Percentiles rank a stretch among this genome's conserved stretches.
phyloP scores from a whole-genome alignment of 2,329 filamentous ascomycete genomes.

The Sphaerulina populicola region DNA sequence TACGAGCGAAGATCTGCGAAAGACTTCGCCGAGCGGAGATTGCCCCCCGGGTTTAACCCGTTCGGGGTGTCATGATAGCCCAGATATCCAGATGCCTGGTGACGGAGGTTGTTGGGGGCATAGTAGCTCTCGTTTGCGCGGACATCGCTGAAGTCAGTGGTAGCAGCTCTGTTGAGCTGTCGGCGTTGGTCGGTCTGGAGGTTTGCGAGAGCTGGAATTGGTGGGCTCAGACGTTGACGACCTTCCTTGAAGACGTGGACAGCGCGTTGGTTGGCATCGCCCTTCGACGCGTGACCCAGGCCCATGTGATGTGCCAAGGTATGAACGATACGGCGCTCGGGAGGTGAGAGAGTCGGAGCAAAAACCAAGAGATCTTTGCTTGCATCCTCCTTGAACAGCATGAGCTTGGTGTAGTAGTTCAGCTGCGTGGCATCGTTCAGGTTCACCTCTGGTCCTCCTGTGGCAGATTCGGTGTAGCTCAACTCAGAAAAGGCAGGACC shows the following conservation, averaged over 20 bases:
- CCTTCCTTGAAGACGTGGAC: conserved; percentile 76
- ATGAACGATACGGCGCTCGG: conserved; percentile 83
- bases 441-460: conserved; percentile 57
- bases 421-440: conserved; percentile 84
- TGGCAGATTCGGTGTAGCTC: conserved; percentile 16
- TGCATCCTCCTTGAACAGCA: conserved; percentile 76
- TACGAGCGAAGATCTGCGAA: conserved; percentile 93
- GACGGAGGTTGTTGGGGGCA: conserved; percentile 63
- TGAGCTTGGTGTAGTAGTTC: conserved; percentile 80
- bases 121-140: conserved; percentile 68
- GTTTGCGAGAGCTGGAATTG: conserved; percentile 55
- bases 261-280: conserved; percentile 76
- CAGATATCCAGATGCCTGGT: conserved; percentile 73
- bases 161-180: conserved; percentile 85
- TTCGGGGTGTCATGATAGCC: conserved; percentile 63
- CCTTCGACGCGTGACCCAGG: conserved; percentile 81
- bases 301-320: conserved; percentile 93
- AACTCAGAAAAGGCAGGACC: conserved; percentile 27
- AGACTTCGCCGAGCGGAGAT: conserved; percentile 87
- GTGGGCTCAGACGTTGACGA: conserved; percentile 51
- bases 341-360: conserved; percentile 67
- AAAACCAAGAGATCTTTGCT: conserved; percentile 75
- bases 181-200: conserved; percentile 73
- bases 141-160: conserved; percentile 86
- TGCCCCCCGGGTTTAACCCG: conserved; percentile 60